These are phyloP conservation scores for Striga hermonthica DNA, from an alignment of 305 asterid species.

Conservation along the genomic window DNA sequence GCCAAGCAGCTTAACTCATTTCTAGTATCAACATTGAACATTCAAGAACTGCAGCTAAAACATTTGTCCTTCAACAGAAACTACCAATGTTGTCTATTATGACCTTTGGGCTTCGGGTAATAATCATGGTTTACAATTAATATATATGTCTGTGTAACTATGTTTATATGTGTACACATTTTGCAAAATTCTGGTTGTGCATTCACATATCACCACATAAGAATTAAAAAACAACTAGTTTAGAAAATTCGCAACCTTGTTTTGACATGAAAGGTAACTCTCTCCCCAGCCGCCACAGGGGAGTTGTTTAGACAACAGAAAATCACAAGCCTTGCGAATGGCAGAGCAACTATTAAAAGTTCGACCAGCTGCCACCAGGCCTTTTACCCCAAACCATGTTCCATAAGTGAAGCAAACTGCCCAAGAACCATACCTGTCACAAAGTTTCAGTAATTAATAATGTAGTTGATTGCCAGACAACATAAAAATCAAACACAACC, in stretches of 20 bases:
- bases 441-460: slow-evolving; percentile 25
- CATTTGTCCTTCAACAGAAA: not conserved
- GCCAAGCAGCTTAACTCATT: not conserved
- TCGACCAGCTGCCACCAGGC: slow-evolving; percentile 85
- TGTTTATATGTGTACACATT: too few relatives aligned
- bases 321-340: slow-evolving; percentile 86
- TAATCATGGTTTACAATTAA: not conserved
- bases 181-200: not conserved
- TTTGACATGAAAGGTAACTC: slow-evolving; percentile 91
- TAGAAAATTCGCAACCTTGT: slow-evolving; percentile 55
- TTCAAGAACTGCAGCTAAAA: not conserved
- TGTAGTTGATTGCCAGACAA: not conserved
- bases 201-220: slow-evolving; percentile 25
- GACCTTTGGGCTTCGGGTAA: not conserved
- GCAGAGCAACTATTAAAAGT: slow-evolving; percentile 53
- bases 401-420: slow-evolving; percentile 97
- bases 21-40: not conserved
- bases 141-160: too few relatives aligned
- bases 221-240: not conserved
- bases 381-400: slow-evolving; percentile 87
- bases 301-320: slow-evolving; percentile 84
- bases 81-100: not conserved
- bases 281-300: slow-evolving; percentile 99
- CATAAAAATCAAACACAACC: slow-evolving; percentile 10
- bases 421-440: slow-evolving; percentile 96